These are phyloP conservation scores for Herpetospermum pedunculosum DNA, from an alignment of 306 rosid genomes.

Conservation along the genomic window DNA sequence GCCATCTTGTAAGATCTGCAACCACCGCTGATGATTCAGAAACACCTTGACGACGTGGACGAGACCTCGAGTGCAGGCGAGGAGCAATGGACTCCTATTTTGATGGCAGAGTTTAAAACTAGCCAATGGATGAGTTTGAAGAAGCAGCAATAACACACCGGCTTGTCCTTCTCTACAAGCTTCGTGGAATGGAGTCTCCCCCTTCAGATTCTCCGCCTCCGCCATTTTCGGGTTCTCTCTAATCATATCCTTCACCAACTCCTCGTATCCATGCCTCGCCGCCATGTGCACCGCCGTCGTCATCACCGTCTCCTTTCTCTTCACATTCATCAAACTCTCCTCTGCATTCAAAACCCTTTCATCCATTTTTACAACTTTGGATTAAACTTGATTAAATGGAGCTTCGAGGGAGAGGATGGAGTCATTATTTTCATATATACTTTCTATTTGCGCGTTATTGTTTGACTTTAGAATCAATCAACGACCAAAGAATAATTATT, in stretches of 20 bases:
- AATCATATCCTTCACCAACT: constrained; percentile 28
- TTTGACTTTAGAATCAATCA: too few relatives aligned
- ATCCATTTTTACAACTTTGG: too few relatives aligned
- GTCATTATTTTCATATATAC: too few relatives aligned
- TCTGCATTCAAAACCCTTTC: too few relatives aligned
- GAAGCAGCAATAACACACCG: constrained; percentile 25
- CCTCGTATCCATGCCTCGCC: constrained; percentile 30
- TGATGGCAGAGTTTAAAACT: constrained; percentile 27
- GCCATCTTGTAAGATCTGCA: constrained; percentile 7
- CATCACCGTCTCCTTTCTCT: constrained; percentile 14
- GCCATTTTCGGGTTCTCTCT: too few relatives aligned
- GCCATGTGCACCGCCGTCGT: constrained; percentile 55
- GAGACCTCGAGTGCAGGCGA: constrained; percentile 52
- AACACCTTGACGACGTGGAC: constrained; percentile 39
- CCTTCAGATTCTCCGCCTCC: constrained; percentile 29
- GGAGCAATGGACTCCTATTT: constrained; percentile 24
- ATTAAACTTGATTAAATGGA: too few relatives aligned
- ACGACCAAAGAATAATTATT: too few relatives aligned
- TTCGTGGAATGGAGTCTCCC: constrained; percentile 55
- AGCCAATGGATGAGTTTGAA: constrained; percentile 31
- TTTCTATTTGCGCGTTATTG: too few relatives aligned
- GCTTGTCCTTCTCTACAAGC: constrained; percentile 37
- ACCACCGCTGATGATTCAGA: constrained; percentile 24
- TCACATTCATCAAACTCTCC: too few relatives aligned
- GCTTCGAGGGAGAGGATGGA: too few relatives aligned